A percentile compares a stretch with the other conserved stretches of the same genome.
Conservation (phyloP, 768 basidiomycete genomes). For the Termitomyces sp. region DNA sequence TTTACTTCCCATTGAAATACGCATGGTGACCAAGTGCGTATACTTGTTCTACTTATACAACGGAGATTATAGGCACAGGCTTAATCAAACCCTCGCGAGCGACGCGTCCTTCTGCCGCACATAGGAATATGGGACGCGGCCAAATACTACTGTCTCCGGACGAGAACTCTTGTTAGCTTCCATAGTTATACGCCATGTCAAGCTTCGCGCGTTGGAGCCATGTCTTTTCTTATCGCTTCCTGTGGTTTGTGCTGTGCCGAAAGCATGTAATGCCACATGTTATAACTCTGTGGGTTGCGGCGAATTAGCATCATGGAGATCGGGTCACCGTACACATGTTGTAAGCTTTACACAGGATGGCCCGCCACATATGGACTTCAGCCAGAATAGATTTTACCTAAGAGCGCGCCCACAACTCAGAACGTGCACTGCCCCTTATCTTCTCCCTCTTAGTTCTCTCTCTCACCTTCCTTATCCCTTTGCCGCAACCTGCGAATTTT, state of each 20-base stretch:
- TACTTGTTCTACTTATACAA: not conserved
- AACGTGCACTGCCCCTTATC: not conserved
- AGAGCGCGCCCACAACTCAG: not conserved
- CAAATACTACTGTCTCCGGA: not conserved
- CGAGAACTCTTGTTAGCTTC: not conserved
- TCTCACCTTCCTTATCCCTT: not conserved
- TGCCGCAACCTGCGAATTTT: not conserved
- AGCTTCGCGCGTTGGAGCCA: not conserved
- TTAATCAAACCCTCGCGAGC: not conserved
- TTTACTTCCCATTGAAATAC: no score
- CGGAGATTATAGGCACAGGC: not conserved
- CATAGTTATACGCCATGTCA: not conserved
- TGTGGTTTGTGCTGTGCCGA: not conserved
- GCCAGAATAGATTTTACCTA: not conserved
- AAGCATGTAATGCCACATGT: not conserved
- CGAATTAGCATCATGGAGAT: not conserved
- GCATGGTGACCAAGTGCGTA: not conserved
- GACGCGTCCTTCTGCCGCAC: not conserved
- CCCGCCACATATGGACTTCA: constrained; percentile 1
- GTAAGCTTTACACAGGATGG: not conserved
- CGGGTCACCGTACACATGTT: not conserved
- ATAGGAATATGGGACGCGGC: not conserved
- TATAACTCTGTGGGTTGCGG: not conserved
- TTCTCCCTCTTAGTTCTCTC: not conserved
- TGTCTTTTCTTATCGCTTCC: not conserved